A percentile compares a stretch with the other conserved stretches of the same genome.
These are phyloP conservation scores for Ilex aquifolium DNA, from an alignment of 257 asterid species.

Conservation along the genomic window DNA sequence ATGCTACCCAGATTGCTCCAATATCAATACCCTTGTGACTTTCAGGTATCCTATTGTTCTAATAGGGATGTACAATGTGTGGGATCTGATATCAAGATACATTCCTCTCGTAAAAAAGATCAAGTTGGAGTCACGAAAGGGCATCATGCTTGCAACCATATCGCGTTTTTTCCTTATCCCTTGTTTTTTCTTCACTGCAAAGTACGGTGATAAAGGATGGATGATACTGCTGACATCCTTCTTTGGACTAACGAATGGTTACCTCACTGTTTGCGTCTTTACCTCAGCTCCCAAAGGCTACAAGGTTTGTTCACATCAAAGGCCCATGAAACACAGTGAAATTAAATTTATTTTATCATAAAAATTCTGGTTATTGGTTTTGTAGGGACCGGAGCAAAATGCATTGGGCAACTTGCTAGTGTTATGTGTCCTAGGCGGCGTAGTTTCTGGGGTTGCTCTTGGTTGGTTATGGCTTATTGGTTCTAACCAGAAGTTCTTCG, in stretches of 20 bases:
- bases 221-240: conserved; percentile 66
- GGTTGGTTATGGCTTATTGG: conserved; percentile 92
- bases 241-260: conserved; percentile 74
- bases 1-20: not conserved
- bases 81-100: conserved; percentile 63
- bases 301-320: conserved; percentile 34
- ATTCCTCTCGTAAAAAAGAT: conserved; percentile 46
- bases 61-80: conserved; percentile 65
- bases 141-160: conserved; percentile 40
- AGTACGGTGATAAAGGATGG: conserved; percentile 82
- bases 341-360: not conserved
- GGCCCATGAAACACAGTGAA: conserved; percentile 5
- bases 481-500: conserved; percentile 34
- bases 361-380: not conserved
- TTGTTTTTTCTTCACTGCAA: conserved; percentile 75
- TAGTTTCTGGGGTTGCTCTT: conserved; percentile 57
- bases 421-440: conserved; percentile 59
- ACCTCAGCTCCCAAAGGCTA: conserved; percentile 75
- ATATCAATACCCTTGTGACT: not conserved
- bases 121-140: conserved; percentile 52
- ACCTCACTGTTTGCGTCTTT: conserved; percentile 72
- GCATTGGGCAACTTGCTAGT: conserved; percentile 81
- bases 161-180: conserved; percentile 66
- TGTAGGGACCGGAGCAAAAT: conserved; percentile 94
- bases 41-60: conserved; percentile 66